phyloP scores from a whole-genome alignment of 2,329 filamentous ascomycete species.

The Sphaceloma murrayae region DNA sequence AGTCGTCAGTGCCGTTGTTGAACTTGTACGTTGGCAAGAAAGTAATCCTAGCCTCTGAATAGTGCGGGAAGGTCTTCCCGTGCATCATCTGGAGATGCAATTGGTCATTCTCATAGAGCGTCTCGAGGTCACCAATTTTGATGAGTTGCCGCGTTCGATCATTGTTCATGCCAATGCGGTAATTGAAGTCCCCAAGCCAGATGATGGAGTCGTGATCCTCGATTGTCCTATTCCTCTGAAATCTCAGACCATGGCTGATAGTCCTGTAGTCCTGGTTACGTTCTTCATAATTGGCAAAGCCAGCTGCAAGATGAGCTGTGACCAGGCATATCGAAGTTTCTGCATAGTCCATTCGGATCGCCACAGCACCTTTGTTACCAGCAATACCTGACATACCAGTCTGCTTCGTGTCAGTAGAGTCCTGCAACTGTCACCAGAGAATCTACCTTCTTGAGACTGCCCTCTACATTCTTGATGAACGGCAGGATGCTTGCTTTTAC shows the following conservation, averaged over 20 bases:
- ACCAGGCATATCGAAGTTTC: conserved; percentile 91
- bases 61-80: conserved; percentile 79
- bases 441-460: conserved; percentile 72
- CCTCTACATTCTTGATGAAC: conserved; percentile 93
- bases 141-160: conserved; percentile 70
- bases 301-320: conserved; percentile 90
- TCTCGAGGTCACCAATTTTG: conserved; percentile 61
- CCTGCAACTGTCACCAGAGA: conserved; percentile 23
- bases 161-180: conserved; percentile 76
- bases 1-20: conserved; percentile 76
- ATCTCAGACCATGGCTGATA: conserved; percentile 76
- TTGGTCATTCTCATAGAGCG: conserved; percentile 85
- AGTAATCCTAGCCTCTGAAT: conserved; percentile 77
- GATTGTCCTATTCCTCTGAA: conserved; percentile 83
- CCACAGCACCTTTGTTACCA: conserved; percentile 95
- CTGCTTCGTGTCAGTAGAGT: conserved; percentile 31
- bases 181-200: conserved; percentile 98
- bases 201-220: conserved; percentile 86
- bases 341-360: conserved; percentile 88
- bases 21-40: conserved; percentile 96
- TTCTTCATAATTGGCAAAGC: conserved; percentile 94
- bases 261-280: conserved; percentile 86
- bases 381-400: conserved; percentile 92
- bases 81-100: conserved; percentile 95
- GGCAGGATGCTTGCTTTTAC: conserved; percentile 67